Conservation (phyloP, 2,329 filamentous ascomycete species). For the Alternaria longipes region DNA sequence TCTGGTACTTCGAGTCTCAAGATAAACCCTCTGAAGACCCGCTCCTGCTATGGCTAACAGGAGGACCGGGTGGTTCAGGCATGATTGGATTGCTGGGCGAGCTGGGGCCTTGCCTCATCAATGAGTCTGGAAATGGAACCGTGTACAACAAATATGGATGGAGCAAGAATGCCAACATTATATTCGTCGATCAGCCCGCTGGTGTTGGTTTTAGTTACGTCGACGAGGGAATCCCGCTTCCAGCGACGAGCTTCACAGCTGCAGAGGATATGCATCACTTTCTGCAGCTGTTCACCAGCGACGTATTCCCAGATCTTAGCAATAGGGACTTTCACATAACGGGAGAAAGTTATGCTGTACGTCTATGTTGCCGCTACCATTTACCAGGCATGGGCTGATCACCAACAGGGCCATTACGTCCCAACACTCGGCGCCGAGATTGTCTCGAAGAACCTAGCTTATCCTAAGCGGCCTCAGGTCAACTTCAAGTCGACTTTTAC, state of each 20-base stretch:
- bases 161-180: constrained; percentile 49
- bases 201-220: constrained; percentile 53
- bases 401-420: constrained; percentile 58
- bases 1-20: constrained; percentile 57
- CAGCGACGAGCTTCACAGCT: constrained; percentile 54
- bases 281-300: constrained; percentile 58
- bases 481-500: constrained; percentile 57
- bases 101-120: constrained; percentile 51
- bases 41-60: constrained; percentile 55
- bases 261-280: constrained; percentile 61
- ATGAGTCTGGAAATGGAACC: constrained; percentile 50
- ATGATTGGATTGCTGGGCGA: constrained; percentile 52
- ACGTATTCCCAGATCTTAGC: constrained; percentile 56
- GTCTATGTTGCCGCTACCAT: constrained; percentile 15
- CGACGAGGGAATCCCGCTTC: constrained; percentile 47
- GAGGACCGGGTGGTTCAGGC: constrained; percentile 50
- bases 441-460: constrained; percentile 55
- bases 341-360: constrained; percentile 60
- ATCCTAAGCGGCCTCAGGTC: constrained; percentile 54
- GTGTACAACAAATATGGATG: constrained; percentile 52
- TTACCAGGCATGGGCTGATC: neutral
- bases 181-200: constrained; percentile 52
- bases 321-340: constrained; percentile 57
- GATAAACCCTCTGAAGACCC: constrained; percentile 49
- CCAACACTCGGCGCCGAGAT: constrained; percentile 57